phyloP scores from a whole-genome alignment of 2,329 filamentous ascomycete genomes.

The Trichoderma breve region DNA sequence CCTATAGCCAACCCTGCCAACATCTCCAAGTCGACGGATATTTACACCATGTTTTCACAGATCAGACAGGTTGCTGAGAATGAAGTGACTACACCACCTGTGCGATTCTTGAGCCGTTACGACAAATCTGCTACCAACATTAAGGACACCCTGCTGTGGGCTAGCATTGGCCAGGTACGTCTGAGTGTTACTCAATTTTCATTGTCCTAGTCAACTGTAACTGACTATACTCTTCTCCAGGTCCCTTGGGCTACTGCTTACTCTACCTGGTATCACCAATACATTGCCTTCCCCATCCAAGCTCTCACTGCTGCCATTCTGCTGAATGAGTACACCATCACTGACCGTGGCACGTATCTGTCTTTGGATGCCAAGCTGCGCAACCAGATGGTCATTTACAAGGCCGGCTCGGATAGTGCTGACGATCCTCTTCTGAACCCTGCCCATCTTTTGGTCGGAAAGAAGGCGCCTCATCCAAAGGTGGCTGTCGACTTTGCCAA shows the following conservation, averaged over 20 bases:
- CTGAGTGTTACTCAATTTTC: not conserved
- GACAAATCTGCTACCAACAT: slow-evolving; percentile 52
- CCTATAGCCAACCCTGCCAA: slow-evolving; percentile 36
- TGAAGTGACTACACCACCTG: slow-evolving; percentile 31
- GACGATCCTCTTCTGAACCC: slow-evolving; percentile 43
- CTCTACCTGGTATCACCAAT: slow-evolving; percentile 49
- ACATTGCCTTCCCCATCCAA: slow-evolving; percentile 44
- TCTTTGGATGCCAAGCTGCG: slow-evolving; percentile 36
- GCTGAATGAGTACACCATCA: slow-evolving; percentile 47
- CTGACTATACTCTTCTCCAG: not conserved
- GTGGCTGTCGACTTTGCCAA: slow-evolving; percentile 38
- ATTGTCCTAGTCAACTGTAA: slow-evolving; percentile 4
- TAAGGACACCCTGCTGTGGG: slow-evolving; percentile 46
- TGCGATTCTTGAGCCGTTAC: slow-evolving; percentile 44
- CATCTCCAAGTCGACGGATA: slow-evolving; percentile 31
- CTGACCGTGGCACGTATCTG: slow-evolving; percentile 45
- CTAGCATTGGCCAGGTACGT: slow-evolving; percentile 41
- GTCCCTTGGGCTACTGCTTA: slow-evolving; percentile 44
- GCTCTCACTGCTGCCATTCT: slow-evolving; percentile 42
- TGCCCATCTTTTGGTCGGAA: slow-evolving; percentile 41
- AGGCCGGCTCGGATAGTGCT: slow-evolving; percentile 34
- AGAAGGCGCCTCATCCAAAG: slow-evolving; percentile 33
- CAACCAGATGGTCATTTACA: slow-evolving; percentile 38
- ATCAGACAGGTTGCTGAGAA: slow-evolving; percentile 37
- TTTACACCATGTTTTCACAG: slow-evolving; percentile 35